A percentile compares a stretch with the other conserved stretches of the same genome.
Conservation (phyloP, 768 basidiomycete species). For the Gloeopeniophorella convolvens region DNA sequence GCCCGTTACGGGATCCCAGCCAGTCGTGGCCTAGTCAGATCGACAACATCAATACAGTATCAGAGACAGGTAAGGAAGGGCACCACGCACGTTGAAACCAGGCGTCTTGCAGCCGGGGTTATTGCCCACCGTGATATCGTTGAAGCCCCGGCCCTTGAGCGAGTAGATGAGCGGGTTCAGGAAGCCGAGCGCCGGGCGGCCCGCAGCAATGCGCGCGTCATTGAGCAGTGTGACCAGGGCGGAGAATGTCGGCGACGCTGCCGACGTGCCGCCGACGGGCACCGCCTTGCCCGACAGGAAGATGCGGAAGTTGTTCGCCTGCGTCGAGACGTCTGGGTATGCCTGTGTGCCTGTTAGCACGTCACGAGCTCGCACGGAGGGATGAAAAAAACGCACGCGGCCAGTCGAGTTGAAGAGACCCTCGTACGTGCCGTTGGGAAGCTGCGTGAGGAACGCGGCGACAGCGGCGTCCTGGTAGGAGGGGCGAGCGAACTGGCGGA, state of each 20-base stretch:
- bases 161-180: constrained; percentile 34
- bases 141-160: constrained; percentile 24
- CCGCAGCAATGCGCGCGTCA: constrained; percentile 28
- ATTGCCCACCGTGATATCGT: constrained; percentile 33
- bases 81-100: constrained; percentile 27
- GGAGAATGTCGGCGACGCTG: constrained; percentile 57
- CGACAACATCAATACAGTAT: neutral
- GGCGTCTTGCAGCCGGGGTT: constrained; percentile 34
- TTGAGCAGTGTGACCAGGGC: constrained; percentile 54
- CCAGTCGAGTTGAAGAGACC: constrained; percentile 55
- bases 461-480: constrained; percentile 44
- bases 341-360: constrained; percentile 32
- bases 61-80: neutral
- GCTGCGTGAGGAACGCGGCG: constrained; percentile 32
- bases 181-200: constrained; percentile 31
- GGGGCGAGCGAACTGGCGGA: constrained; percentile 49
- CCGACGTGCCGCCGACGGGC: constrained; percentile 51
- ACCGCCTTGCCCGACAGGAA: constrained; percentile 24
- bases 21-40: constrained; percentile 27
- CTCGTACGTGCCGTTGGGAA: constrained; percentile 40
- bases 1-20: constrained; percentile 34
- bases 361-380: too few species aligned
- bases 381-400: constrained; percentile 39
- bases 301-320: constrained; percentile 43
- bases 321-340: constrained; percentile 63